These are phyloP conservation scores for Monilinia fructigena DNA, from an alignment of 2,329 filamentous ascomycete species.

Conservation along the genomic window DNA sequence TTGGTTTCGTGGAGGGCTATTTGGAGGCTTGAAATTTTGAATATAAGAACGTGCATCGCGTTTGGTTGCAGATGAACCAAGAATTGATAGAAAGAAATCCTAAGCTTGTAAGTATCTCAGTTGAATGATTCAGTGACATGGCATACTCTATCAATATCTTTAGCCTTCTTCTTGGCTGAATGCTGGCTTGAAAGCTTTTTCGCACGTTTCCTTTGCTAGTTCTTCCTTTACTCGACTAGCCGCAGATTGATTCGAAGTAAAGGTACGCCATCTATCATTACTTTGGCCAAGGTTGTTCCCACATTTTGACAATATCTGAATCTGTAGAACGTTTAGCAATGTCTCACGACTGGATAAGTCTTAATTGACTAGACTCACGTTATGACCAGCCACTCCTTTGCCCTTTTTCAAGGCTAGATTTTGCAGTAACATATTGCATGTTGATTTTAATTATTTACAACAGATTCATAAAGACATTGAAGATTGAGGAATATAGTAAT, in stretches of 20 bases:
- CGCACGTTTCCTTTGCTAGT: conserved; percentile 36
- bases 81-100: conserved; percentile 83
- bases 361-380: conserved; percentile 38
- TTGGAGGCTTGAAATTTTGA: conserved; percentile 68
- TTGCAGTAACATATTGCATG: conserved; percentile 40
- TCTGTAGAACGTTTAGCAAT: conserved; percentile 27
- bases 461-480: conserved; percentile 15
- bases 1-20: conserved; percentile 31
- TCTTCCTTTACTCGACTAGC: conserved; percentile 35
- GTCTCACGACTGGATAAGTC: conserved; percentile 22
- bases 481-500: not conserved
- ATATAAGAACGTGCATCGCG: conserved; percentile 91
- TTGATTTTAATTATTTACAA: conserved; percentile 30
- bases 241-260: conserved; percentile 24
- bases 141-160: conserved; percentile 49
- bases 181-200: conserved; percentile 35
- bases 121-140: not conserved
- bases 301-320: conserved; percentile 34
- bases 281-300: conserved; percentile 20
- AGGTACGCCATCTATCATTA: conserved; percentile 17
- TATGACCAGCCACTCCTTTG: conserved; percentile 39
- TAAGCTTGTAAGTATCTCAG: conserved; percentile 41
- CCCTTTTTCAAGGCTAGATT: conserved; percentile 39
- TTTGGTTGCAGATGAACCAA: conserved; percentile 87
- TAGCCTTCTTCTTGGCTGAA: conserved; percentile 49